Conservation (phyloP, 495 filamentous ascomycete species). For the Hyaloscypha bicolor region DNA sequence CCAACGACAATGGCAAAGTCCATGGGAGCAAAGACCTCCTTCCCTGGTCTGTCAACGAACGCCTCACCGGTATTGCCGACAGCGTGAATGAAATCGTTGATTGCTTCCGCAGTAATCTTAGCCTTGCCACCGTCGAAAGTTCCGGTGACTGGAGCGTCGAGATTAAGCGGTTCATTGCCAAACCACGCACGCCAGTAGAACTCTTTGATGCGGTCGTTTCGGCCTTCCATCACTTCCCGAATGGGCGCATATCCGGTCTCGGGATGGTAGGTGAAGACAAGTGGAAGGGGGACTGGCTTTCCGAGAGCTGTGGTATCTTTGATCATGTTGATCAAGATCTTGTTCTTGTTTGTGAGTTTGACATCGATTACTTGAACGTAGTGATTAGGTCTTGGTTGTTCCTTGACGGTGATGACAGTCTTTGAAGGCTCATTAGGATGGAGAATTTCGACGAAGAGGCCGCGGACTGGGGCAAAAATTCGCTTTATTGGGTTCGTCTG, state of each 20-base stretch:
- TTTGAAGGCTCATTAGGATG: conserved; percentile 75
- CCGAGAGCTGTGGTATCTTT: conserved; percentile 86
- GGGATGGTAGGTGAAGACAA: conserved; percentile 89
- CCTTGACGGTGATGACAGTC: conserved; percentile 78
- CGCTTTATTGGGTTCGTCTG: conserved; percentile 94
- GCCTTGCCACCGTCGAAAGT: conserved; percentile 86
- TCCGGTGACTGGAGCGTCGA: conserved; percentile 79
- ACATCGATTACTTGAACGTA: conserved; percentile 85
- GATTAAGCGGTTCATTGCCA: conserved; percentile 80
- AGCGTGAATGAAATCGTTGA: conserved; percentile 97
- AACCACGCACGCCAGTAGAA: conserved; percentile 99
- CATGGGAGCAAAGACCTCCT: conserved; percentile 95
- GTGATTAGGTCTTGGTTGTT: conserved; percentile 59
- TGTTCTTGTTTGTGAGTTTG: conserved; percentile 68
- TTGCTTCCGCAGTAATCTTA: conserved; percentile 84
- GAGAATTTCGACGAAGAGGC: conserved; percentile 86
- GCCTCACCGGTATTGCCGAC: conserved; percentile 98
- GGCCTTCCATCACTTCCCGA: conserved; percentile 88
- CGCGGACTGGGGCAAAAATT: conserved; percentile 81
- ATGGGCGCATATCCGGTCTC: conserved; percentile 95
- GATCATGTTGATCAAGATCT: conserved; percentile 83
- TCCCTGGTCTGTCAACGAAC: conserved; percentile 96
- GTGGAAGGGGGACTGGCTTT: conserved; percentile 74
- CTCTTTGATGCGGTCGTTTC: conserved; percentile 95
- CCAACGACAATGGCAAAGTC: conserved; percentile 98